Percentiles rank a stretch among this genome's conserved stretches.
phyloP scores from a whole-genome alignment of 345 rosid genomes.

The Pistacia integerrima region DNA sequence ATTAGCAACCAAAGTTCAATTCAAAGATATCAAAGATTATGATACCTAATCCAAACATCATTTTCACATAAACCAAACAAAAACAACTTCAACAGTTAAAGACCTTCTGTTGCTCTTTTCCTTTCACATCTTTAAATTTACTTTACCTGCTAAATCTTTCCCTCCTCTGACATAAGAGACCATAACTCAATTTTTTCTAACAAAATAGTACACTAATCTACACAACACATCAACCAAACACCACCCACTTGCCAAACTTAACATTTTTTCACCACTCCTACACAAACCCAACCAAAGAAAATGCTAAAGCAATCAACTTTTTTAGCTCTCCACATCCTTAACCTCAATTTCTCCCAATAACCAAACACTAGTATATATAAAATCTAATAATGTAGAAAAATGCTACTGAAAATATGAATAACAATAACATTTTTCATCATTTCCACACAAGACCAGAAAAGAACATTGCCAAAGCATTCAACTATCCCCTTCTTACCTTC shows the following conservation, averaged over 20 bases:
- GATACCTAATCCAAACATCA: background rate
- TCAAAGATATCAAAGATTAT: background rate
- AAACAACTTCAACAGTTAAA: background rate
- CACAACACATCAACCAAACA: constrained; percentile 4
- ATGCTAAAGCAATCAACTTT: background rate
- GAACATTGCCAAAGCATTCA: no score
- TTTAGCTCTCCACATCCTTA: background rate
- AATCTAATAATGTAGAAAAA: background rate
- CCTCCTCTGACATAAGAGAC: no score
- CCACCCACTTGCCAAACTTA: background rate
- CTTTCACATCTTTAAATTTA: no score
- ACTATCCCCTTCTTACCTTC: no score
- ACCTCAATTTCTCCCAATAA: background rate
- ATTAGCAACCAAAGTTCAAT: background rate
- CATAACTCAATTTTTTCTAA: background rate
- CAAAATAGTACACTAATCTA: background rate
- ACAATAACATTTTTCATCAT: no score
- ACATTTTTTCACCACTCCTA: background rate
- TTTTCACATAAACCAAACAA: background rate
- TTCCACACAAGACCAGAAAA: no score
- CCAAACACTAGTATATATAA: background rate
- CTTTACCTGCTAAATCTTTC: no score
- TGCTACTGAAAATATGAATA: background rate
- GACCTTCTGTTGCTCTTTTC: background rate
- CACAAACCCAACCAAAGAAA: background rate